Evolutionary conservation across 768 basidiomycete species (phyloP).

Genomic region (Psilocybe subaeruginosa): DNA sequence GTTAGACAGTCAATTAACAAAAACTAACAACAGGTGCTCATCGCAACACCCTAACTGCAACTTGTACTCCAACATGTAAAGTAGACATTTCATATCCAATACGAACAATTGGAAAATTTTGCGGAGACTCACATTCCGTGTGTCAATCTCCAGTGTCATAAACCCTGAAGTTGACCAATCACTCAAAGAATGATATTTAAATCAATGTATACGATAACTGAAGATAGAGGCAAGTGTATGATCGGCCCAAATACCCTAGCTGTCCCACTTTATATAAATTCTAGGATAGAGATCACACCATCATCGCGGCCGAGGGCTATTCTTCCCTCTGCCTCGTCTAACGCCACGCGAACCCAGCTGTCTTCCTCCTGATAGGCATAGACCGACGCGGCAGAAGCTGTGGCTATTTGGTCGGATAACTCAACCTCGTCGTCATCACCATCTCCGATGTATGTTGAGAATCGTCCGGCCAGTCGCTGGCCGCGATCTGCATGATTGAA

Average conservation of each 20-base stretch:
- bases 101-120: not conserved
- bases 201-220: not conserved
- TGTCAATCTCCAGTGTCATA: not conserved
- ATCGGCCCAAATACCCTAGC: not conserved
- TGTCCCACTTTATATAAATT: constrained; percentile 42
- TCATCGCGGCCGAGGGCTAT: constrained; percentile 45
- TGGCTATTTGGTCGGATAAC: constrained; percentile 28
- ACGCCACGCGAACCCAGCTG: constrained; percentile 48
- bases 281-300: constrained; percentile 53
- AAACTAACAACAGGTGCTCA: constrained; percentile 47
- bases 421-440: constrained; percentile 24
- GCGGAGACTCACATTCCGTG: not conserved
- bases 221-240: not conserved
- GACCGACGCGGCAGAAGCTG: constrained; percentile 39
- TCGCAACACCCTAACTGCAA: constrained; percentile 43
- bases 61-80: constrained; percentile 16
- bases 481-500: constrained; percentile 47
- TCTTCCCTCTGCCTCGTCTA: constrained; percentile 51
- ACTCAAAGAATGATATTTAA: not conserved
- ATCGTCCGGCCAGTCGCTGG: constrained; percentile 60
- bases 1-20: not conserved
- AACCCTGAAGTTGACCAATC: not conserved
- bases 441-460: constrained; percentile 12
- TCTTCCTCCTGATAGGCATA: constrained; percentile 50
- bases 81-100: constrained; percentile 1